Evolutionary conservation across 352 stramenopile species (phyloP), one percentile per base, ranked within the genome.

Genomic region (Globisporangium recalcitrans): DNA sequence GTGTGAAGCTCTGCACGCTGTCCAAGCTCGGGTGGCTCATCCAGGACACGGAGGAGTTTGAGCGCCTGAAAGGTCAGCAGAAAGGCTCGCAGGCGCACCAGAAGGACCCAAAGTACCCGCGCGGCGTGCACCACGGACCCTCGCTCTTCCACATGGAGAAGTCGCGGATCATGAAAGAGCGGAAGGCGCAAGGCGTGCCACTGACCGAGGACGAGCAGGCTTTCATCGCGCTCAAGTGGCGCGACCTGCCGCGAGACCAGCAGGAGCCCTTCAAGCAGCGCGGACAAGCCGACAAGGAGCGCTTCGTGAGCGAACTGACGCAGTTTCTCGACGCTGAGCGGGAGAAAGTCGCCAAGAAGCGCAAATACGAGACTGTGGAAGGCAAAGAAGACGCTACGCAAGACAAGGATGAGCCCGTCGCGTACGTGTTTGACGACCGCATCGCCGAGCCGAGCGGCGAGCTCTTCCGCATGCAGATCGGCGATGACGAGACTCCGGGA

Each of bases 71-170:
- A 29, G 73, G 64, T 1, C 80, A 90, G 53, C 75, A 82, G 52
- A 80, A 75, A 26, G 82, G 82, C 4, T 74, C 76, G 9, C 69
- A 67, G 24, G 62, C 61, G 1, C 82, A 91, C 40, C 73, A 86
- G 46, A 78, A 73, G 64, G 69, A 77, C 58, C 65, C 58, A 0
- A 70, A 71, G 38, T 91, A 89, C 55, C 82, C 77, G 13, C 71
- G 73, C 46, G 84, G 84, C 26, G 70, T 71, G 9, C 74, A 82
- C 2, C 80, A 87, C 55, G 84, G 72, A 13, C 80, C 77, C 2
- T 84, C 83, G 58, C 62, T 90, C 27, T 87, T 90, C 36, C 72
- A 82, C 22, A 90, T 91, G 75, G 78, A 91, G 29, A 77, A 87
- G 65, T 74, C 75, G 16, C 54, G 70, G 2, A 42, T 87, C 27